phyloP scores from a whole-genome alignment of 2,329 filamentous ascomycete genomes.

The Capronia americana region DNA sequence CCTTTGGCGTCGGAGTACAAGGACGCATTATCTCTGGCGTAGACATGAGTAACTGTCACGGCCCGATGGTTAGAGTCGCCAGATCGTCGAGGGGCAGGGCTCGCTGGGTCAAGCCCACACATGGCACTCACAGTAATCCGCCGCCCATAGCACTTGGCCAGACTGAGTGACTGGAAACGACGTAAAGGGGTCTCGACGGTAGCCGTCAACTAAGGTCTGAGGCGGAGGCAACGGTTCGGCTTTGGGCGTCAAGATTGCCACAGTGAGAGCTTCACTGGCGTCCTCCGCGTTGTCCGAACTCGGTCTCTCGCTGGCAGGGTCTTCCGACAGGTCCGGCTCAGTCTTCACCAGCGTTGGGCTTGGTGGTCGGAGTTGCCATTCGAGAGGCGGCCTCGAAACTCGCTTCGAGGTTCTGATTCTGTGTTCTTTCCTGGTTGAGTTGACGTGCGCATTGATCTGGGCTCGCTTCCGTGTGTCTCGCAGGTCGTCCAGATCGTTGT shows the following conservation, averaged over 20 bases:
- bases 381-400: not conserved
- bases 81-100: not conserved
- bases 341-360: not conserved
- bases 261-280: not conserved
- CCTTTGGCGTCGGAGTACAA: conserved; percentile 3
- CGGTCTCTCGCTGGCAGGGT: not conserved
- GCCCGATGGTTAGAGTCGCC: not conserved
- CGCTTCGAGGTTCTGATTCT: not conserved
- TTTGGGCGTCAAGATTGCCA: not conserved
- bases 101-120: not conserved
- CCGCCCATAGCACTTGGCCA: not conserved
- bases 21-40: not conserved
- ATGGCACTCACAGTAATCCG: conserved; percentile 4
- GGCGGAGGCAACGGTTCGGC: not conserved
- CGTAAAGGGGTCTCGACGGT: conserved; percentile 2
- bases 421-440: not conserved
- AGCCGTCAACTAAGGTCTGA: not conserved
- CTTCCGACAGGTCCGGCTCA: not conserved
- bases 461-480: not conserved
- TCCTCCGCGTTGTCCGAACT: not conserved
- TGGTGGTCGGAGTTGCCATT: not conserved
- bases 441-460: not conserved
- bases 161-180: not conserved
- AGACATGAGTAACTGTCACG: not conserved
- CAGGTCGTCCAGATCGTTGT: conserved; percentile 1